Evolutionary conservation across 805 yeast species (phyloP).

Genomic region (Sugiyamaella valdiviana): DNA sequence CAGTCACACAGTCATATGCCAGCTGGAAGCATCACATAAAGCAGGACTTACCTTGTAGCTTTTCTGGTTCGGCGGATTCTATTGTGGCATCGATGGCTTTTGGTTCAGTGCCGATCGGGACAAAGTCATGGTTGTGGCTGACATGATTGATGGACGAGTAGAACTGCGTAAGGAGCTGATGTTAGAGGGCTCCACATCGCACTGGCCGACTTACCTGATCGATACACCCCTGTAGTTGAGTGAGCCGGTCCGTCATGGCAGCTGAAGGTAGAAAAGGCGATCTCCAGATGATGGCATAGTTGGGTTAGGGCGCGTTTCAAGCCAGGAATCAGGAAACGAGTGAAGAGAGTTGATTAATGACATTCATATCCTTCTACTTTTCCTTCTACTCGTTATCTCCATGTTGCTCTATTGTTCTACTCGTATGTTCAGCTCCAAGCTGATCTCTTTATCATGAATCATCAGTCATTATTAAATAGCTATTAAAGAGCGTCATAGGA

Average conservation of each 20-base stretch:
- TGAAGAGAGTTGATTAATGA: background rate
- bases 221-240: constrained; percentile 82
- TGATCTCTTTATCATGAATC: too few relatives aligned
- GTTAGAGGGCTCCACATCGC: background rate
- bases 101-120: constrained; percentile 45
- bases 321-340: background rate
- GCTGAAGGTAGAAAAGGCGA: background rate
- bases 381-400: background rate
- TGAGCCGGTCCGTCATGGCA: constrained; percentile 76
- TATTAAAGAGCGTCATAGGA: background rate
- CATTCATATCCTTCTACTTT: background rate
- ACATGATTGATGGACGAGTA: constrained; percentile 39
- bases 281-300: background rate
- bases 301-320: too few relatives aligned
- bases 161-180: constrained; percentile 31
- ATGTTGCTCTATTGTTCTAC: too few relatives aligned
- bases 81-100: constrained; percentile 55
- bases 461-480: background rate
- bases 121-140: constrained; percentile 66
- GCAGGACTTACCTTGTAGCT: constrained; percentile 23
- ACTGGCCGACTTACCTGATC: constrained; percentile 46
- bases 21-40: too few relatives aligned
- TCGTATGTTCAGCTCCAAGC: too few relatives aligned
- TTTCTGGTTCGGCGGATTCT: constrained; percentile 22
- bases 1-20: too few relatives aligned